Evolutionary conservation across 108 stramenopile genomes (phyloP).

Genomic region (Fragilaria radians): DNA sequence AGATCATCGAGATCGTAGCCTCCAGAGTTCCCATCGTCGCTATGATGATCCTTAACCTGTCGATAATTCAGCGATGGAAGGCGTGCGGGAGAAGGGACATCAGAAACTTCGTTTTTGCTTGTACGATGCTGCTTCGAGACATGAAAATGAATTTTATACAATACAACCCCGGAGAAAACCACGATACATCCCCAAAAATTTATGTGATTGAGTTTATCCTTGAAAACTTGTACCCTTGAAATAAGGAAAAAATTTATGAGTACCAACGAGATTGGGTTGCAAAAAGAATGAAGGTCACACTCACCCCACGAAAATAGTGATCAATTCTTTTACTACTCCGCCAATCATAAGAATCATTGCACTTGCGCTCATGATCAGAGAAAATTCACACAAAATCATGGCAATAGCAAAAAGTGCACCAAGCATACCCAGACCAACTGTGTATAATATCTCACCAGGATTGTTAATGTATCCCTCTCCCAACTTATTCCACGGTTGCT

Average conservation of each 20-base stretch:
- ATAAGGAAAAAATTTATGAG: too few relatives aligned
- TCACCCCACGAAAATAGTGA: slow-evolving; percentile 76
- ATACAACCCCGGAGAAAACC: slow-evolving; percentile 69
- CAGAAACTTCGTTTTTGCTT: neutral
- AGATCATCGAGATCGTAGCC: neutral
- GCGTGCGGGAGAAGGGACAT: neutral
- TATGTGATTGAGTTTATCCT: slow-evolving; percentile 53
- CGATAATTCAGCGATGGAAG: neutral
- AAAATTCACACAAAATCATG: slow-evolving; percentile 88
- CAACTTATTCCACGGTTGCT: slow-evolving; percentile 59
- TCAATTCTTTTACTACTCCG: slow-evolving; percentile 84
- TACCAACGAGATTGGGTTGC: too few relatives aligned
- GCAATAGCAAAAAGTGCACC: slow-evolving; percentile 75
- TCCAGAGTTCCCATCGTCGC: neutral
- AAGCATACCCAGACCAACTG: slow-evolving; percentile 46
- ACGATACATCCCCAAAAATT: slow-evolving; percentile 55
- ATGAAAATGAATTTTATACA: slow-evolving; percentile 75
- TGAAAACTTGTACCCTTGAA: slow-evolving; percentile 59
- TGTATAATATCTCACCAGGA: slow-evolving; percentile 11
- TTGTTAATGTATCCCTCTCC: slow-evolving; percentile 22
- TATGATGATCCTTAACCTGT: neutral
- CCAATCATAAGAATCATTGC: slow-evolving; percentile 89
- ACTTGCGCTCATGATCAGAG: slow-evolving; percentile 71
- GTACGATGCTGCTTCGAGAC: neutral
- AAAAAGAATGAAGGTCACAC: too few relatives aligned